Evolutionary conservation across 2,329 filamentous ascomycete species (phyloP).

Genomic region (Trichoderma sp.): DNA sequence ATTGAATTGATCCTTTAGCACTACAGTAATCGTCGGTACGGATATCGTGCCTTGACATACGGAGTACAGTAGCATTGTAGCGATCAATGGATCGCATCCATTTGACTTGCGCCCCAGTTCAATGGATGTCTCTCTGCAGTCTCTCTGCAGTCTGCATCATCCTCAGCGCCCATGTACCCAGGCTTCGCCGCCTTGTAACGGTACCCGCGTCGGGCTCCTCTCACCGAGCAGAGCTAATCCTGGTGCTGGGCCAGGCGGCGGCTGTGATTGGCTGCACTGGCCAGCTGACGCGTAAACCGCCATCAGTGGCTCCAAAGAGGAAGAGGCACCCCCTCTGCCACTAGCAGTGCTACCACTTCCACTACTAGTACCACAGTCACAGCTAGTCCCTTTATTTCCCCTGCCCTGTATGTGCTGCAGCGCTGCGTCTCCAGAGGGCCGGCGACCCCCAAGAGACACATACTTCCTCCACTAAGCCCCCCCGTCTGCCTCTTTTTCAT

Average conservation of each 20-base stretch:
- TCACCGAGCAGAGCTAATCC: slow-evolving; percentile 23
- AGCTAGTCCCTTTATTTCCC: slow-evolving; percentile 30
- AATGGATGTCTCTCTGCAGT: neutral
- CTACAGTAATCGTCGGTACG: neutral
- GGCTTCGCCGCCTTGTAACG: slow-evolving; percentile 25
- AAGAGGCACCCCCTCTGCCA: slow-evolving; percentile 22
- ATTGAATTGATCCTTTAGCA: neutral
- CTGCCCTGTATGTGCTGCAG: slow-evolving; percentile 17
- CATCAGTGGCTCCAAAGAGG: slow-evolving; percentile 23
- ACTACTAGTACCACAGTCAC: neutral
- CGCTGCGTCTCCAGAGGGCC: neutral
- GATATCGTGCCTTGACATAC: neutral
- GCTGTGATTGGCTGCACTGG: slow-evolving; percentile 31
- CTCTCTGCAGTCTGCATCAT: neutral
- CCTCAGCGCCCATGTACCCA: slow-evolving; percentile 15
- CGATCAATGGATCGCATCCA: neutral
- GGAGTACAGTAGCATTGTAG: neutral
- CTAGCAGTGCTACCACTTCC: slow-evolving; percentile 8
- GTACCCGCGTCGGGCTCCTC: slow-evolving; percentile 26
- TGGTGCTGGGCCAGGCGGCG: slow-evolving; percentile 23
- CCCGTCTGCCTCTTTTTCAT: slow-evolving; percentile 8
- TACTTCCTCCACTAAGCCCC: slow-evolving; percentile 17
- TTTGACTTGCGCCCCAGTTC: neutral
- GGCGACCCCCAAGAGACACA: slow-evolving; percentile 12
- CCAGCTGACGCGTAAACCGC: slow-evolving; percentile 40